Evolutionary conservation across 2,329 filamentous ascomycete genomes (phyloP), one percentile per base, ranked within the genome.

Genomic region (Apiospora hydei): DNA sequence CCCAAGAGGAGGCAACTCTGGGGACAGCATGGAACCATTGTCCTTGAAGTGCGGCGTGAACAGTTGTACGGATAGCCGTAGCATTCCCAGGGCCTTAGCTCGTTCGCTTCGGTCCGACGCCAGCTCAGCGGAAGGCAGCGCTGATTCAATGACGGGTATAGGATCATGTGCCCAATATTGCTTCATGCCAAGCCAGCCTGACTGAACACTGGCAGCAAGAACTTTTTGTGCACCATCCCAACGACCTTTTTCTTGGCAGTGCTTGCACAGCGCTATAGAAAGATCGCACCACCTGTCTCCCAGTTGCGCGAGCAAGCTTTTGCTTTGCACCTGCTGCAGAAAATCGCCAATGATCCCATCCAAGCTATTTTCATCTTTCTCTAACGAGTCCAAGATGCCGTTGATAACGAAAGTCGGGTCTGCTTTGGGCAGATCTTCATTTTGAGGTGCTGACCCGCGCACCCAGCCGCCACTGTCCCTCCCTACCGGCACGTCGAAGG

Each of bases 111-210:
- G 34, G 34, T 71, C 43, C 71, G 76, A 18, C 71, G 70, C 43
- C 81, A 70, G 30, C 34, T 71, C 47, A 70, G 76, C 18, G 71
- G 70, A 41, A 81, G 73, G 30, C 80, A 72, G 8, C 72, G 69
- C 34, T 16, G 70, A 77, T 4, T 81, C 73, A 47, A 85, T 80
- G 13, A 85, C 74, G 1, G 74, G 24, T 2, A 82, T 57, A 10
- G 84, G 84, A 0, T 80, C 69, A 72, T 83, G 80, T n/a, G 76
- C 78, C 69, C 81, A 80, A 66, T 82, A 86, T 18, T 77, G 73
- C 10, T 70, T 75, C 73, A 83, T 82, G 21, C 79, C 73, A 1
- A 85, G 69, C 6, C 77, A 72, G 0, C 79, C 79, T 16, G 75
- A 71, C 3, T 67, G 64, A 5, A 82, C 51, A 7, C 81, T 76